phyloP scores from a whole-genome alignment of 192 early-diverging fungal genomes.

The Coemansia sp. region DNA sequence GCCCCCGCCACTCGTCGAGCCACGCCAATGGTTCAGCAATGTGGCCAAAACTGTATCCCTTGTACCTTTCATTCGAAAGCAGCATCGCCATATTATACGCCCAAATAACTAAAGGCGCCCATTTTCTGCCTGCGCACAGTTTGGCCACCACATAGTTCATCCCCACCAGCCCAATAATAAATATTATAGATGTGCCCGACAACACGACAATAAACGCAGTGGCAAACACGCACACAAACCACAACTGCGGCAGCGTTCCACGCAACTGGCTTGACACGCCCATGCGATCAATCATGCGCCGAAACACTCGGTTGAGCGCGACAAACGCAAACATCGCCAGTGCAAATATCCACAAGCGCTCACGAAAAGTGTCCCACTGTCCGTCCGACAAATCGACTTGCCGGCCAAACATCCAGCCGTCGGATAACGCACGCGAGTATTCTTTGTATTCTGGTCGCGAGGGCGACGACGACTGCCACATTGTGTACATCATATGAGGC shows the following conservation, averaged over 20 bases:
- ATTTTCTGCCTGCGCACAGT: conserved; percentile 45
- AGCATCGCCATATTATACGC: conserved; percentile 74
- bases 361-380: conserved; percentile 50
- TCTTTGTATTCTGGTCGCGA: conserved; percentile 33
- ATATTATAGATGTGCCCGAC: conserved; percentile 73
- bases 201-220: conserved; percentile 61
- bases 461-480: conserved; percentile 51
- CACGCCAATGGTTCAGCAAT: conserved; percentile 58
- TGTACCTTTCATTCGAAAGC: conserved; percentile 73
- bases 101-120: conserved; percentile 75
- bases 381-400: conserved; percentile 56
- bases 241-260: conserved; percentile 42
- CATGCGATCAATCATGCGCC: not conserved
- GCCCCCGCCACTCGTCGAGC: conserved; percentile 68
- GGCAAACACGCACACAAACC: conserved; percentile 61
- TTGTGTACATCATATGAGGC: conserved; percentile 64
- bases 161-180: conserved; percentile 63
- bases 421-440: conserved; percentile 48
- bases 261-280: not conserved
- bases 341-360: conserved; percentile 54
- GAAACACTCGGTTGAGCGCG: conserved; percentile 23
- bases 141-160: conserved; percentile 69
- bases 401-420: conserved; percentile 72
- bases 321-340: conserved; percentile 33
- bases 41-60: conserved; percentile 66